These are phyloP conservation scores for Thermothielavioides terrestris DNA, from an alignment of 495 filamentous ascomycete species.

Conservation along the genomic window DNA sequence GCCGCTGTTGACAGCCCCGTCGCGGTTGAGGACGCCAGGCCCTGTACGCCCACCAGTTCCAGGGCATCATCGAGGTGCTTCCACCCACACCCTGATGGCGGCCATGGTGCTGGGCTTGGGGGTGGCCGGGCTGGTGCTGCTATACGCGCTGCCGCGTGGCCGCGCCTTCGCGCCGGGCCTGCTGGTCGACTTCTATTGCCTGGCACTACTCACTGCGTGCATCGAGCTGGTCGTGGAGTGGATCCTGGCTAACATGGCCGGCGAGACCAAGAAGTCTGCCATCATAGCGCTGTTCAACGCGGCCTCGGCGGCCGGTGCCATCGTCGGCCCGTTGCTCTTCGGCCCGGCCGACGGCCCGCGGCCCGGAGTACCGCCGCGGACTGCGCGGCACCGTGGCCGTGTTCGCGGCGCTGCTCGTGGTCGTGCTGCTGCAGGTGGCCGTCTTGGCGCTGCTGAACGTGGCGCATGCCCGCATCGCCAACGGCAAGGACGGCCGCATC, in stretches of 20 bases:
- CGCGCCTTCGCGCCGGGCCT: conserved; percentile 33
- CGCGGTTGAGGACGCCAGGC: too few relatives aligned
- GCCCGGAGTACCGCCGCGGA: conserved; percentile 51
- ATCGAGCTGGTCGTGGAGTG: conserved; percentile 42
- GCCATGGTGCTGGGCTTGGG: conserved; percentile 51
- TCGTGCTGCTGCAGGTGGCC: conserved; percentile 43
- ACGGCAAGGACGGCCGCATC: conserved; percentile 50
- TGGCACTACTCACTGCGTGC: conserved; percentile 51
- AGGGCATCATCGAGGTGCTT: conserved; percentile 60
- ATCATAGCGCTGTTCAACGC: conserved; percentile 54
- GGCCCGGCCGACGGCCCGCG: conserved; percentile 50
- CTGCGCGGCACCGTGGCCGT: conserved; percentile 48
- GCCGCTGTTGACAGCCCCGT: too few relatives aligned
- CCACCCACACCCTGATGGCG: conserved; percentile 58
- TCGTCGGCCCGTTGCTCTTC: conserved; percentile 62
- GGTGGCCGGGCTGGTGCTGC: conserved; percentile 47
- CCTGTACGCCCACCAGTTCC: too few relatives aligned
- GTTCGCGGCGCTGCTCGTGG: conserved; percentile 43
- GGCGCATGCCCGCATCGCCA: conserved; percentile 44
- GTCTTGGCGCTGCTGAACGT: conserved; percentile 48
- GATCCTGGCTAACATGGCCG: conserved; percentile 54
- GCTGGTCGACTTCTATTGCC: conserved; percentile 53
- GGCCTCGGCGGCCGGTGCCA: conserved; percentile 54
- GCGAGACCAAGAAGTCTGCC: conserved; percentile 59
- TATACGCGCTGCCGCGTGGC: conserved; percentile 44